phyloP scores from a whole-genome alignment of 345 rosid species.

The Excoecaria agallocha region DNA sequence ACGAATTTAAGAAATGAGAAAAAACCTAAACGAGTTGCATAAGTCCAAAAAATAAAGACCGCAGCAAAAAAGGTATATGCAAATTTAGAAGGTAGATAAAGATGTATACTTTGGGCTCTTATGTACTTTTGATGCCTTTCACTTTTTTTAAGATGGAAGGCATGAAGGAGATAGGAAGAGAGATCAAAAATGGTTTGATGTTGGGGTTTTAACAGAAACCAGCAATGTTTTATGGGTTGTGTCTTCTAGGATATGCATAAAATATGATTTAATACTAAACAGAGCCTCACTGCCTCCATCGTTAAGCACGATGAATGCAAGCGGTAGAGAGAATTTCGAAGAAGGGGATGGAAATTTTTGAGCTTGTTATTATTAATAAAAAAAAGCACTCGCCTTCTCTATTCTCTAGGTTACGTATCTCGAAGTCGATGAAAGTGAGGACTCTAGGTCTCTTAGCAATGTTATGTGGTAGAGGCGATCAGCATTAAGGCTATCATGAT shows the following conservation, averaged over 20 bases:
- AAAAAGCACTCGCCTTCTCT: too few relatives aligned
- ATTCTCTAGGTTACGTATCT: too few relatives aligned
- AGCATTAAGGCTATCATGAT: too few relatives aligned
- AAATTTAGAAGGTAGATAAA: neutral
- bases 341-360: neutral
- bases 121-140: constrained; percentile 61
- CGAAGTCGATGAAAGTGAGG: too few relatives aligned
- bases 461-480: too few relatives aligned
- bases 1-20: neutral
- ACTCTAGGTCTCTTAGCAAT: too few relatives aligned
- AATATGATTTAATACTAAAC: constrained; percentile 51
- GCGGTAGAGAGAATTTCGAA: neutral
- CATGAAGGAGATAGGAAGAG: constrained; percentile 48
- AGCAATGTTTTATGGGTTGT: constrained; percentile 61
- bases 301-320: constrained; percentile 14
- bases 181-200: constrained; percentile 65
- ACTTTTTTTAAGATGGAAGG: constrained; percentile 74
- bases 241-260: constrained; percentile 56
- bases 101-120: constrained; percentile 57
- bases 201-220: constrained; percentile 76
- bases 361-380: neutral
- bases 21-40: neutral
- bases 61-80: neutral
- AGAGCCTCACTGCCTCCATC: constrained; percentile 58
- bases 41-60: neutral